A percentile compares a stretch with the other conserved stretches of the same genome.
phyloP scores from a whole-genome alignment of 148 eudicot species.

The Heliosperma pusillum region DNA sequence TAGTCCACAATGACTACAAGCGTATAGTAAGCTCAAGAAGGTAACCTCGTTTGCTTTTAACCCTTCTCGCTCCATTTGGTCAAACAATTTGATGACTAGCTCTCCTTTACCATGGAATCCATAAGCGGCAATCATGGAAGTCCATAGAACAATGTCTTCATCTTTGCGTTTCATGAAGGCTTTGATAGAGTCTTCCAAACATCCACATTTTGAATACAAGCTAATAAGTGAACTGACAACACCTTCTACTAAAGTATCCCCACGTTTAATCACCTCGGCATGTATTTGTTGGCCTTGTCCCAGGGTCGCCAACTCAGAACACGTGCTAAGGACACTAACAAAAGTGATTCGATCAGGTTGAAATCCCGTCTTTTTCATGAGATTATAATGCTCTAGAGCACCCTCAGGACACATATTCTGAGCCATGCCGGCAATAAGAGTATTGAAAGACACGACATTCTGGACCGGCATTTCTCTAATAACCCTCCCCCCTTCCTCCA shows the following conservation, averaged over 20 bases:
- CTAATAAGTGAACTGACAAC: constrained; percentile 69
- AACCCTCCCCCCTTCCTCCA: constrained; percentile 58
- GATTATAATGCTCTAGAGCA: constrained; percentile 57
- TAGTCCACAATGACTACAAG: constrained; percentile 80
- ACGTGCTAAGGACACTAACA: constrained; percentile 68
- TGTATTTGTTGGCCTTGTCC: constrained; percentile 91
- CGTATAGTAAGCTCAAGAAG: constrained; percentile 71
- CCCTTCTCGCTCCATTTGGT: constrained; percentile 50
- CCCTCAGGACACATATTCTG: constrained; percentile 63
- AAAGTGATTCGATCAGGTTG: constrained; percentile 74
- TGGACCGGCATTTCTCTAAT: constrained; percentile 48
- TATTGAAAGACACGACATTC: constrained; percentile 57
- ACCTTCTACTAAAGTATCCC: constrained; percentile 38
- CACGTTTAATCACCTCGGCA: constrained; percentile 61
- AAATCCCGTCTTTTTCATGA: constrained; percentile 63
- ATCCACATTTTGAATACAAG: constrained; percentile 89
- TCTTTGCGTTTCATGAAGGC: constrained; percentile 44
- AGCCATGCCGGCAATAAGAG: constrained; percentile 70
- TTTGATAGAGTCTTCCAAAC: constrained; percentile 64
- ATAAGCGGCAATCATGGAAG: constrained; percentile 84
- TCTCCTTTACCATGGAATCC: constrained; percentile 85
- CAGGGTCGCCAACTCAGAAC: constrained; percentile 74
- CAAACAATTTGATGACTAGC: constrained; percentile 54
- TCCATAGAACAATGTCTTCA: constrained; percentile 58
- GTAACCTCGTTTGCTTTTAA: constrained; percentile 66